These are phyloP conservation scores for Fagus crenata DNA, from an alignment of 306 rosid species.

Conservation along the genomic window DNA sequence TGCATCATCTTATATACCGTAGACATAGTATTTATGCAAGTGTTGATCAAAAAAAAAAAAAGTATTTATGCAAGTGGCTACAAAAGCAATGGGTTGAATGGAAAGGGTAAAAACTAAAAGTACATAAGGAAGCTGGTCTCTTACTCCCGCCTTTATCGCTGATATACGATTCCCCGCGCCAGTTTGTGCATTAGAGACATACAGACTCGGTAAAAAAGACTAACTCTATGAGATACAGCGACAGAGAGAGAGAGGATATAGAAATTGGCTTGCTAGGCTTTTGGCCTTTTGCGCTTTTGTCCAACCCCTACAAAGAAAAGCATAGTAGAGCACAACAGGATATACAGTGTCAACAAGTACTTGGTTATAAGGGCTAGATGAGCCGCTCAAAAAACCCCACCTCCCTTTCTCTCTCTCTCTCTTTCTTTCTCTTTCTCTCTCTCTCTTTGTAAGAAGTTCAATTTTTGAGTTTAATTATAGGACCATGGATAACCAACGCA, in stretches of 20 bases:
- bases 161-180: slow-evolving; percentile 36
- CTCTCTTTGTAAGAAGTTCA: neutral
- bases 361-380: slow-evolving; percentile 42
- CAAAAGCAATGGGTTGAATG: neutral
- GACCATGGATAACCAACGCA: slow-evolving; percentile 68
- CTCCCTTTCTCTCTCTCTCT: slow-evolving; percentile 4
- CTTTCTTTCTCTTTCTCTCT: slow-evolving; percentile 14
- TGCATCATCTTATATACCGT: too few relatives aligned
- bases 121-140: slow-evolving; percentile 21
- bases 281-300: slow-evolving; percentile 53
- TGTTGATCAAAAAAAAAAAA: too few relatives aligned
- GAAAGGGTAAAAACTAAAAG: neutral
- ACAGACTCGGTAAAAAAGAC: neutral
- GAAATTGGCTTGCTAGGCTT: slow-evolving; percentile 38
- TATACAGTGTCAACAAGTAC: slow-evolving; percentile 43
- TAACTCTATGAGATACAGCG: neutral
- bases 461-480: neutral
- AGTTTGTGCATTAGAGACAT: neutral
- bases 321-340: neutral
- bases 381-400: slow-evolving; percentile 42
- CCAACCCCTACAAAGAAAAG: slow-evolving; percentile 39
- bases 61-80: slow-evolving; percentile 15
- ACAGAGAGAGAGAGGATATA: slow-evolving; percentile 10
- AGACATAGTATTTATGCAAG: too few relatives aligned
- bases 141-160: slow-evolving; percentile 52